Percentiles rank a stretch among this genome's conserved stretches.
These are phyloP conservation scores for Microstegium vimineum DNA, from an alignment of 176 grass and related monocot genomes.

Conservation along the genomic window DNA sequence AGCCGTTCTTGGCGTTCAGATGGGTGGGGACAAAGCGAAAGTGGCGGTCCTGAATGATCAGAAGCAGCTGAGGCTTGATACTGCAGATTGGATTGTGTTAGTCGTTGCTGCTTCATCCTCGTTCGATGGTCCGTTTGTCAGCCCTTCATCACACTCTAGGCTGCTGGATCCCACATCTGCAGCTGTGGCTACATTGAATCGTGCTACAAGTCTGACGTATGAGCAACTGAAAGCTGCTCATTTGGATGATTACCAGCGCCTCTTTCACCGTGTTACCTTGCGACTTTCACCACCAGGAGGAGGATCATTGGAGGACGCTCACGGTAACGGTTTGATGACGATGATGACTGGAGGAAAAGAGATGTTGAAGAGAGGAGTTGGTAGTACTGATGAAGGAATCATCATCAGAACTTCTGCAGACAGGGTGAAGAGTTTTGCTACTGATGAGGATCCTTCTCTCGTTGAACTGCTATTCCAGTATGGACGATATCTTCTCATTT, in stretches of 20 bases:
- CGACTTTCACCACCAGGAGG: slow-evolving; percentile 34
- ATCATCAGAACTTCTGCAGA: slow-evolving; percentile 49
- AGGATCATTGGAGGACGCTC: neutral
- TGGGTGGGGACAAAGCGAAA: slow-evolving; percentile 21
- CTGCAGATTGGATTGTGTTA: slow-evolving; percentile 66
- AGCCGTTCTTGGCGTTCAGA: slow-evolving; percentile 45
- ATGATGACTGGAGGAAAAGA: neutral
- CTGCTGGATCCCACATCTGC: slow-evolving; percentile 46
- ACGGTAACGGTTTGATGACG: no score
- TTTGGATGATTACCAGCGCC: slow-evolving; percentile 70
- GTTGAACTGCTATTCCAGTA: slow-evolving; percentile 82
- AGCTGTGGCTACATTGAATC: slow-evolving; percentile 39
- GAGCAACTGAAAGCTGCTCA: slow-evolving; percentile 58
- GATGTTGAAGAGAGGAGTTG: neutral
- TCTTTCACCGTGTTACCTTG: slow-evolving; percentile 64
- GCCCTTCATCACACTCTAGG: slow-evolving; percentile 57
- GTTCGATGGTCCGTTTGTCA: slow-evolving; percentile 56
- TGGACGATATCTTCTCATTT: slow-evolving; percentile 83
- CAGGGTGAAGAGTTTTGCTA: slow-evolving; percentile 57
- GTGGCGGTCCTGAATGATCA: slow-evolving; percentile 32
- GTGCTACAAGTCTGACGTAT: slow-evolving; percentile 39
- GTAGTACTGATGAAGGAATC: neutral
- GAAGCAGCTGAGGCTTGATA: slow-evolving; percentile 47
- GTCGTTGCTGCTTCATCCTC: slow-evolving; percentile 59
- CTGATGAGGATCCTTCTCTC: slow-evolving; percentile 68